Evolutionary conservation across 2,329 filamentous ascomycete genomes (phyloP), one percentile per base, ranked within the genome.

Genomic region (Pezicula neosporulosa): DNA sequence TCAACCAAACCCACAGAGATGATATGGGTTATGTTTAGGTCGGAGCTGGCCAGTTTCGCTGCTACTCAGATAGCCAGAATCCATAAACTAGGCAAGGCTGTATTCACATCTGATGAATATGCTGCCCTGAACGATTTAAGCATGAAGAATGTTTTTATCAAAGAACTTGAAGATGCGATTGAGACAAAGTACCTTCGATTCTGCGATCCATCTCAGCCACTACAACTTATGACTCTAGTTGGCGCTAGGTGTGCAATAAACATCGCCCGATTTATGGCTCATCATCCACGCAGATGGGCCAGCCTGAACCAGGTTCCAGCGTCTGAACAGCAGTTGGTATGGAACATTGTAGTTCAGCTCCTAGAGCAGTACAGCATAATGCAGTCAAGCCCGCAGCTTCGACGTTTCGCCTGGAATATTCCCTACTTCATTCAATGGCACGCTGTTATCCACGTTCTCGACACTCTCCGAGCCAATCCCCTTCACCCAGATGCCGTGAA

Each of bases 1-100:
- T 76, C 80, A 51, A 60, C 62, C 4, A 78, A 77, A 1, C 72
- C 78, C 2, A 83, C 80, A 0, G 80, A 83, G 61, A 82, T 83
- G 78, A 48, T 52, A 33, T 56, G 48, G 39, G 47, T 51, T 38
- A 19, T 45, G 35, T 47, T 51, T 27, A 46, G 52, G 44, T 24
- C 38, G 5, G 44, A 53, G 41, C n/a, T 56, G 15, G 33, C 42
- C 12, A 49, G 18, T 12, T 56, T 54, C 10, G 48, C 46, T 48
- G 37, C 37, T 35, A 28, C 24, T 16, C 35, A 49, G 42, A 47
- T 30, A 44, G 33, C 42, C n/a, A 47, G 36, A 47, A 45, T 52
- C 28, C 41, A 18, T 16, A 45, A 36, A 41, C 24, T 16, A 39
- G 37, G 37, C 18, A 39, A 39, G 37, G 18, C 37, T 39, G 28